Conservation (phyloP, 1,284 basidiomycete species). For the Anthracocystis walkeri region DNA sequence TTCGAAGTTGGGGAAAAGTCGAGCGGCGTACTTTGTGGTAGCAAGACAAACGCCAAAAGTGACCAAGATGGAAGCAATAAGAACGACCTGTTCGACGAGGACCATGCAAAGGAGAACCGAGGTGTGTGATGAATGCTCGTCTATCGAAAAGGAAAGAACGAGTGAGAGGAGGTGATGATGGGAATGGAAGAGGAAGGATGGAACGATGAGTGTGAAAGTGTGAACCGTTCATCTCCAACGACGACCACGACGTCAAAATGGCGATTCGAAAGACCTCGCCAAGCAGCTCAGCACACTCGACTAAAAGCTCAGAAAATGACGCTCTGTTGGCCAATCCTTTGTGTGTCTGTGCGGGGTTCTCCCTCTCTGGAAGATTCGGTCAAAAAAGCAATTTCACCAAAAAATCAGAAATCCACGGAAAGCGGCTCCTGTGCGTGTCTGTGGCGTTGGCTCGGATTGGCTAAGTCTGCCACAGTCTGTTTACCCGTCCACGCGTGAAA, state of each 20-base stretch:
- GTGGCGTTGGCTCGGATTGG: neutral
- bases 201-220: constrained; percentile 9
- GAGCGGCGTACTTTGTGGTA: constrained; percentile 35
- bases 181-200: constrained; percentile 1
- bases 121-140: neutral
- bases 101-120: constrained; percentile 32
- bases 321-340: too few species aligned
- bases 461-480: neutral
- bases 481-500: constrained; percentile 10
- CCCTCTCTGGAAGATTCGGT: too few species aligned
- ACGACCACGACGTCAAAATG: too few species aligned
- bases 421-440: too few species aligned
- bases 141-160: neutral
- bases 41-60: constrained; percentile 52
- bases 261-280: constrained; percentile 8
- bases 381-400: too few species aligned
- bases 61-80: constrained; percentile 51
- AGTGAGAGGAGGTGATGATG: neutral
- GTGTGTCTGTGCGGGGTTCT: constrained; percentile 10
- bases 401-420: too few species aligned
- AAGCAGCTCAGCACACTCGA: neutral
- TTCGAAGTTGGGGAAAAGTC: constrained; percentile 40
- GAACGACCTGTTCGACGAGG: constrained; percentile 42
- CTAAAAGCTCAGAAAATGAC: too few species aligned
- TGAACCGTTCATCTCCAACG: neutral